Percentiles rank a stretch among this genome's conserved stretches.
Evolutionary conservation across 768 basidiomycete genomes (phyloP).

Genomic region (Tephrocybe rancida): DNA sequence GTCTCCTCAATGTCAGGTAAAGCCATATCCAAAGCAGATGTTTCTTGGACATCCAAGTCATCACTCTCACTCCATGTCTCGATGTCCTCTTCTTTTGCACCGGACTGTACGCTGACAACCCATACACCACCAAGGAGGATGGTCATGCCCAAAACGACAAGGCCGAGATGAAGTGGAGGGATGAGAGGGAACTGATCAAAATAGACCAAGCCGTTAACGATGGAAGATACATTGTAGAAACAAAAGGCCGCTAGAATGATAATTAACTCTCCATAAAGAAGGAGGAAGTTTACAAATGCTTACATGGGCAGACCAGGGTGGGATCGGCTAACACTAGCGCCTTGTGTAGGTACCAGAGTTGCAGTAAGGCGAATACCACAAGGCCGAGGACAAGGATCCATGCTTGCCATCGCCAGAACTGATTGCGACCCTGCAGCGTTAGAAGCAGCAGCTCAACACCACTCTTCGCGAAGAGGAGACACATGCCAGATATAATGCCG

Average conservation of each 20-base stretch:
- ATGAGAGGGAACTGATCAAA: constrained; percentile 84
- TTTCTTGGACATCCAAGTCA: constrained; percentile 24
- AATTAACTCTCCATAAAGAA: not conserved
- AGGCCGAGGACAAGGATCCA: constrained; percentile 82
- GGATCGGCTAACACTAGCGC: constrained; percentile 81
- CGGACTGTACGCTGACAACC: constrained; percentile 81
- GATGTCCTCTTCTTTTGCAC: constrained; percentile 50
- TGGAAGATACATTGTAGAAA: constrained; percentile 92
- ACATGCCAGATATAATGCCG: constrained; percentile 91
- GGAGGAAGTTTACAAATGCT: constrained; percentile 29
- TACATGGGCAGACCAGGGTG: constrained; percentile 83
- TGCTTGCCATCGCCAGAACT: constrained; percentile 82
- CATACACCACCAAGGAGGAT: constrained; percentile 87
- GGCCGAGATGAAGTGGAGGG: constrained; percentile 62
- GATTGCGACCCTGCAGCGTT: constrained; percentile 74
- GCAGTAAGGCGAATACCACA: constrained; percentile 73
- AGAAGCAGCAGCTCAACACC: constrained; percentile 87
- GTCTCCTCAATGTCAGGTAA: constrained; percentile 6
- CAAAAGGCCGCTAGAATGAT: constrained; percentile 78
- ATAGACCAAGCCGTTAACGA: constrained; percentile 88
- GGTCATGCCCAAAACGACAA: constrained; percentile 77
- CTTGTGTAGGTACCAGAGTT: constrained; percentile 85
- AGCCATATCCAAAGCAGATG: constrained; percentile 23
- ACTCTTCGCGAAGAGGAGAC: constrained; percentile 90
- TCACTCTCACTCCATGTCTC: constrained; percentile 52